Evolutionary conservation across 805 yeast genomes (phyloP), one percentile per base, ranked within the genome.

Genomic region (Wickerhamiella brachini): DNA sequence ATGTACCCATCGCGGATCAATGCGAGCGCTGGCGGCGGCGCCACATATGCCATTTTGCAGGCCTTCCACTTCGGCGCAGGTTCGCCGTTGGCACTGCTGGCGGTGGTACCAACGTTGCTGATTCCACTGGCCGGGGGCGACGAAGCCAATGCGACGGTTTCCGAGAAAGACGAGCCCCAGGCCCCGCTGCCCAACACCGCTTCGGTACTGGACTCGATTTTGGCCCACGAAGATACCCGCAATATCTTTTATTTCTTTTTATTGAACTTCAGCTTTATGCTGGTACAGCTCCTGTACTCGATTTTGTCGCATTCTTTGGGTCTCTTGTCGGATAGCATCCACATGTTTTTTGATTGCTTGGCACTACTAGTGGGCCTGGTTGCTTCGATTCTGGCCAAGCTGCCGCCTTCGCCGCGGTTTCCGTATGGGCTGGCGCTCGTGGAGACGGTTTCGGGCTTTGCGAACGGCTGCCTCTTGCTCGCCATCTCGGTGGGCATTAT

Each of bases 331-430:
- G 99, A 93, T 62, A 87, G 96, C 1, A 73, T 93, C 49, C 99
- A 93, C 66, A 93, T 93, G 99, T 84, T 95, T 2, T 72, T 93
- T 51, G 99, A 93, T 66, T 93, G 98, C 65, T 76, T 87, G 0
- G 94, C 97, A 0, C 70, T 93, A 51, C 79, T 93, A 2, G 76
- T 93, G 29, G 99, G 99, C 0, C 70, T 93, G 1, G 73, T 90
- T 23, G 98, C 99, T 0, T 85, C 94, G 21, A 74, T 78, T 13
- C 67, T 79, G 49, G 72, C 83, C 2, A 79, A 77, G 55, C 70
- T 70, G 54, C 79, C 80, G 1, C 75, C 85, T 5, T 77, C 77
- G 53, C 74, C 81, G n/a, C 74, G 76, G 49, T 90, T 77, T 62
- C 97, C 97, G 1, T 87, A 86, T 69, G 96, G 95, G 0, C 70